phyloP scores from a whole-genome alignment of 768 basidiomycete genomes.

The Tulasnella calospora region DNA sequence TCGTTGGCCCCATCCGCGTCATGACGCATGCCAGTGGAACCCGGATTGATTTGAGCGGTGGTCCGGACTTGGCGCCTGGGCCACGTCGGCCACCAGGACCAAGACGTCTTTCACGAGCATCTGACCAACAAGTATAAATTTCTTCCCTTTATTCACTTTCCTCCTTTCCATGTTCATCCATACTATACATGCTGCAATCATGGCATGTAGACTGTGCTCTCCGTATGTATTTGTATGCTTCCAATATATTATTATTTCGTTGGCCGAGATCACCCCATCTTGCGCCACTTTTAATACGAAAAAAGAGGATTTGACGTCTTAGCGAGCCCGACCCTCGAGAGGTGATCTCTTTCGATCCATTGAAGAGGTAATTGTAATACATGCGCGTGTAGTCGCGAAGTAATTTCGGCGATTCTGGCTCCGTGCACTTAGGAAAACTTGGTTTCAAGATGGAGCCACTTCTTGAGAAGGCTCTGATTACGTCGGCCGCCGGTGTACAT shows the following conservation, averaged over 20 bases:
- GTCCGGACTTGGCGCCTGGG: not conserved
- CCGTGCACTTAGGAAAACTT: no score
- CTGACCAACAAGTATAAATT: not conserved
- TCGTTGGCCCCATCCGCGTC: not conserved
- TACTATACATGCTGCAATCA: not conserved
- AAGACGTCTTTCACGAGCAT: not conserved
- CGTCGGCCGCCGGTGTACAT: not conserved
- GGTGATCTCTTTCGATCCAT: no score
- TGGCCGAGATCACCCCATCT: not conserved
- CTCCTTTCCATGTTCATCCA: not conserved
- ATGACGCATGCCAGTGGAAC: conserved; percentile 2
- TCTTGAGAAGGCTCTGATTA: not conserved
- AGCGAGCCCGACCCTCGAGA: not conserved
- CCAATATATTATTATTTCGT: not conserved
- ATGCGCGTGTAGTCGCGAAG: not conserved
- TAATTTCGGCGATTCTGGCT: not conserved
- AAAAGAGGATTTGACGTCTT: not conserved
- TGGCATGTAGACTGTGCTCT: no score
- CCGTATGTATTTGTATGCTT: not conserved
- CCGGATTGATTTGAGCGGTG: not conserved
- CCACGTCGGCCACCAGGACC: not conserved
- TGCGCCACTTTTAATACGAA: not conserved
- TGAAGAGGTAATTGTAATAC: not conserved
- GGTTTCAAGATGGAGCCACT: not conserved
- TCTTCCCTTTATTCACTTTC: not conserved